Base-by-base conservation (phyloP, 140 eudicot genomes). In the Bidens hawaiensis region DNA sequence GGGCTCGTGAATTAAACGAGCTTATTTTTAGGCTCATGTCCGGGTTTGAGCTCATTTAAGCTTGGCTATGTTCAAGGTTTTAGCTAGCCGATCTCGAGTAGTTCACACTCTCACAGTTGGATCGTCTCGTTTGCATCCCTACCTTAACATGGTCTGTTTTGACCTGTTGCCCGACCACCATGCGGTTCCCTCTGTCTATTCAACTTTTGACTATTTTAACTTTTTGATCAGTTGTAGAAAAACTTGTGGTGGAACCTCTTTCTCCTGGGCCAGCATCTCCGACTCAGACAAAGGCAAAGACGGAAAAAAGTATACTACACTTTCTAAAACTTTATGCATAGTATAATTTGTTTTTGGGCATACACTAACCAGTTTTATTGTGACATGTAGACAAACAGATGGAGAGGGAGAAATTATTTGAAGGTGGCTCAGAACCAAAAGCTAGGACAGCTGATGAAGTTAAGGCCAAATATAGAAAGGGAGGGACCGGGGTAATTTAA, bases 401-500 rank as follows among this genome's bases (percentile, higher is more conserved):
- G 50, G 88, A 88, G 68, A 83, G 96, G 64, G 89, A 85, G 10
- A 78, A 63, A 64, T 79, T 93, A 65, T 86, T 93, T 59, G 96
- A 93, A 79, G 99, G 96, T 51, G 87, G 85, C 22, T 78, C 96
- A 9, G 76, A 85, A 70, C 94, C 99, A 30, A 85, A 59, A 71
- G 62, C 67, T 67, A 73, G 95, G 76, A 82, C 99, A 30, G 75
- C 94, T 26, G 95, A 88, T 25, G 96, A 93, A 88, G 83, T 93
- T 73, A 88, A 71, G 71, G 99, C 99, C 17, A 88, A 93, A 78
- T 93, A 93, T 62, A 82, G 95, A 65, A 79, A 80, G 50, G 26
- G 69, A 1, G 85, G 84, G 76, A 62, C 76, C 0, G 90, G 87
- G 84, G 96, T 85, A 85, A 72, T 52, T 25, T 53, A 30, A 26